phyloP scores from a whole-genome alignment of 2,329 filamentous ascomycete genomes.

The Talaromyces pinophilus region DNA sequence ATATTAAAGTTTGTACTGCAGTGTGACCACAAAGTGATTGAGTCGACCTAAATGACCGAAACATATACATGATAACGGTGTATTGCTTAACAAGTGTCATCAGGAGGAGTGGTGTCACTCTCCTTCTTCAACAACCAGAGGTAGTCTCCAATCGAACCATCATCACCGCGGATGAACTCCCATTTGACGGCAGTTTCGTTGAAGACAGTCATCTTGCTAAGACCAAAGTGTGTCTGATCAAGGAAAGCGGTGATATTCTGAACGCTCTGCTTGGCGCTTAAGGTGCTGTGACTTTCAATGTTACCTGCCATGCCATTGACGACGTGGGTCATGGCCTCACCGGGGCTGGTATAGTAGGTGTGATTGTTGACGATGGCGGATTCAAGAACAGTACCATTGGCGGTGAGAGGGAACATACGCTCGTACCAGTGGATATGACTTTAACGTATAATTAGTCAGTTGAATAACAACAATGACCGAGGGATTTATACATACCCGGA shows the following conservation, averaged over 20 bases:
- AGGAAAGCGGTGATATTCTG: conserved; percentile 50
- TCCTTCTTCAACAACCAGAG: conserved; percentile 39
- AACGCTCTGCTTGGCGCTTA: conserved; percentile 36
- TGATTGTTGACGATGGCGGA: conserved; percentile 49
- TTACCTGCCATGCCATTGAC: conserved; percentile 58
- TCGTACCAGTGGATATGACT: conserved; percentile 54
- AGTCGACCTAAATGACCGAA: neutral
- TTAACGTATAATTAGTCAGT: conserved; percentile 21
- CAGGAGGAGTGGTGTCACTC: conserved; percentile 11
- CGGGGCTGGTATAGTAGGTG: conserved; percentile 52
- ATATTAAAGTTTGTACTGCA: neutral
- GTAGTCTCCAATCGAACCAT: conserved; percentile 40
- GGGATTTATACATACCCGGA: conserved; percentile 29
- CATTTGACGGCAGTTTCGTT: conserved; percentile 47
- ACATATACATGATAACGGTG: neutral
- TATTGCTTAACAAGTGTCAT: conserved; percentile 14
- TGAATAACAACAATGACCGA: neutral
- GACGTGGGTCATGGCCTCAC: conserved; percentile 53
- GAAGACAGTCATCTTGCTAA: conserved; percentile 50
- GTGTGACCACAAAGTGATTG: neutral
- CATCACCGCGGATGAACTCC: conserved; percentile 50
- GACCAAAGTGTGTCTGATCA: conserved; percentile 51
- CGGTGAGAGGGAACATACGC: conserved; percentile 43
- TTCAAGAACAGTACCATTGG: conserved; percentile 46
- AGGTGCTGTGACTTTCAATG: conserved; percentile 51